phyloP scores from a whole-genome alignment of 805 yeast genomes.

The Yamadazyma laniorum region DNA sequence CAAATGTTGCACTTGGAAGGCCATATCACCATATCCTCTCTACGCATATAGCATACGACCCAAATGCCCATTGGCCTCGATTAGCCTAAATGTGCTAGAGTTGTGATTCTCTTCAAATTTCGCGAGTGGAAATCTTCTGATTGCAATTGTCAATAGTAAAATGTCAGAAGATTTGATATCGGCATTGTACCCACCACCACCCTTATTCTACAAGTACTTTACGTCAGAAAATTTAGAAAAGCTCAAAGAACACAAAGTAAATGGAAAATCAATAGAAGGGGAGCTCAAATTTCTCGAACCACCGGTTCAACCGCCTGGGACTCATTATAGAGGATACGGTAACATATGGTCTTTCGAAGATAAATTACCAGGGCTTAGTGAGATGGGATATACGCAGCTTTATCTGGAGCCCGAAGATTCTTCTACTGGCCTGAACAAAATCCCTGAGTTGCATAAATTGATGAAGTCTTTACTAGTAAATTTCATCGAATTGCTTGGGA shows the following conservation, averaged over 20 bases:
- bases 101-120: too few species aligned
- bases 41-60: too few species aligned
- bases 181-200: slow-evolving; percentile 93
- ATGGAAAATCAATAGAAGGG: slow-evolving; percentile 27
- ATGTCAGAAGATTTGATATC: slow-evolving; percentile 40
- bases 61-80: too few species aligned
- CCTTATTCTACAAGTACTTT: slow-evolving; percentile 73
- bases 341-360: slow-evolving; percentile 84
- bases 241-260: slow-evolving; percentile 28
- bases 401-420: slow-evolving; percentile 40
- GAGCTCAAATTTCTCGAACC: slow-evolving; percentile 61
- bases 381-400: slow-evolving; percentile 74
- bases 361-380: slow-evolving; percentile 69
- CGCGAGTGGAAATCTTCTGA: background rate
- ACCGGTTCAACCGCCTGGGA: slow-evolving; percentile 60
- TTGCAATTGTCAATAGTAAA: background rate
- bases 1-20: too few species aligned
- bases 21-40: too few species aligned
- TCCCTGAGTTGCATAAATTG: slow-evolving; percentile 74
- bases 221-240: slow-evolving; percentile 61
- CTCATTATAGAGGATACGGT: slow-evolving; percentile 83
- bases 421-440: slow-evolving; percentile 45
- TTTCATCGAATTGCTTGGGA: slow-evolving; percentile 78
- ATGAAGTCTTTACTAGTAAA: slow-evolving; percentile 75
- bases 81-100: too few species aligned